phyloP scores from a whole-genome alignment of 495 filamentous ascomycete genomes.

The Mytilinidion resinicola region DNA sequence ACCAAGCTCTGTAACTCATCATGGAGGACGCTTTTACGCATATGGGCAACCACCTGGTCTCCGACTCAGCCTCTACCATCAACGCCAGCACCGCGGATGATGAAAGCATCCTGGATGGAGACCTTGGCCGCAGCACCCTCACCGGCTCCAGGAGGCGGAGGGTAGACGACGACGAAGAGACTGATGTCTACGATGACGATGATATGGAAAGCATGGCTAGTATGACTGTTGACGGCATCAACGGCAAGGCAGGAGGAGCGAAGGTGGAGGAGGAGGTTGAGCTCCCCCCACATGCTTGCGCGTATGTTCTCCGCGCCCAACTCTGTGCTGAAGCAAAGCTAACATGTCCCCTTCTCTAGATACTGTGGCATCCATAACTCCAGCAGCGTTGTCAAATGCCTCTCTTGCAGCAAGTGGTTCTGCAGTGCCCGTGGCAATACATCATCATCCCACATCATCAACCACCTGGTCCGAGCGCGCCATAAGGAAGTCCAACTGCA shows the following conservation, averaged over 20 bases:
- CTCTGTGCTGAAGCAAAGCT: background rate
- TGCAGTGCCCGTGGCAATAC: slow-evolving; percentile 97
- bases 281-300: slow-evolving; percentile 92
- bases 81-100: slow-evolving; percentile 75
- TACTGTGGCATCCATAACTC: slow-evolving; percentile 98
- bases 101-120: slow-evolving; percentile 64
- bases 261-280: slow-evolving; percentile 87
- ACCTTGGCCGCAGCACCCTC: slow-evolving; percentile 55
- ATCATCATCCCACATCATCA: slow-evolving; percentile 95
- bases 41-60: slow-evolving; percentile 74
- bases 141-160: slow-evolving; percentile 61
- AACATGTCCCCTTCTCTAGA: slow-evolving; percentile 39
- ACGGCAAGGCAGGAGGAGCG: slow-evolving; percentile 54
- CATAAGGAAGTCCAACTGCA: slow-evolving; percentile 99
- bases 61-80: slow-evolving; percentile 64
- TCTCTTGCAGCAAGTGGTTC: slow-evolving; percentile 97
- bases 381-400: slow-evolving; percentile 90
- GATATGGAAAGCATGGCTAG: slow-evolving; percentile 90
- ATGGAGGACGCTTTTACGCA: slow-evolving; percentile 87
- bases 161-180: slow-evolving; percentile 76
- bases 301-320: slow-evolving; percentile 51
- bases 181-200: slow-evolving; percentile 79
- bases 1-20: background rate
- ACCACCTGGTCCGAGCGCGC: slow-evolving; percentile 92
- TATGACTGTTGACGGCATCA: slow-evolving; percentile 68